Evolutionary conservation across 2,329 filamentous ascomycete species (phyloP).

Genomic region (Phyllosticta capitalensis): DNA sequence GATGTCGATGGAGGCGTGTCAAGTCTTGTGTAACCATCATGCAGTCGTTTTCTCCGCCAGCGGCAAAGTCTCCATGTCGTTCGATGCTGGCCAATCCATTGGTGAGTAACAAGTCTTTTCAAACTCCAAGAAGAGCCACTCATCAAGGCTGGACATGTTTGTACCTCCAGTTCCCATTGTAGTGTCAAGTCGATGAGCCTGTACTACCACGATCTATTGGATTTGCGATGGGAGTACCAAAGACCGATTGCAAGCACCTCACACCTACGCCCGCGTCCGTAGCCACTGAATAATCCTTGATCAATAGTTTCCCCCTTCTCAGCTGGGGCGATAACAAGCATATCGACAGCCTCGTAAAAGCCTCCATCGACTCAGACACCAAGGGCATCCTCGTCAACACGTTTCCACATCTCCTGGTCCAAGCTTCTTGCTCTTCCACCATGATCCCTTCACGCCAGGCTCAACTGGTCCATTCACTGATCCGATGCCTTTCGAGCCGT

Average conservation of each 20-base stretch:
- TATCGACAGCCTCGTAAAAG: not conserved
- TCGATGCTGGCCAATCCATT: slow-evolving; percentile 6
- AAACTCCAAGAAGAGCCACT: not conserved
- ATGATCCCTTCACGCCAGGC: not conserved
- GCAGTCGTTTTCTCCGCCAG: slow-evolving; percentile 7
- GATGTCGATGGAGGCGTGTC: slow-evolving; percentile 5
- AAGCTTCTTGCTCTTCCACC: not conserved
- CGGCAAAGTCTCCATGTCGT: slow-evolving; percentile 8
- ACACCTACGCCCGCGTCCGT: not conserved
- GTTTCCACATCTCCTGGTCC: not conserved
- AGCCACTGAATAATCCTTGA: too few relatives aligned
- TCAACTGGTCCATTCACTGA: not conserved
- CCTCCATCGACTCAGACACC: not conserved
- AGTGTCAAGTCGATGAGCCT: not conserved
- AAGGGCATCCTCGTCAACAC: not conserved
- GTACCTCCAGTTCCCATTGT: not conserved
- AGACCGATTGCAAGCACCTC: not conserved
- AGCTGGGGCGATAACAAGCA: too few relatives aligned
- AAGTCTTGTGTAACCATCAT: slow-evolving; percentile 11
- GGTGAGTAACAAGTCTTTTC: not conserved
- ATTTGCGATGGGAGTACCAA: not conserved
- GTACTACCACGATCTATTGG: not conserved
- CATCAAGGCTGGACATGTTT: not conserved
- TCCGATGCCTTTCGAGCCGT: not conserved
- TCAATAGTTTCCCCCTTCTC: too few relatives aligned